Percentiles rank a stretch among this genome's conserved stretches.
These are phyloP conservation scores for Melaleuca alternifolia DNA, from an alignment of 345 rosid species.

Conservation along the genomic window DNA sequence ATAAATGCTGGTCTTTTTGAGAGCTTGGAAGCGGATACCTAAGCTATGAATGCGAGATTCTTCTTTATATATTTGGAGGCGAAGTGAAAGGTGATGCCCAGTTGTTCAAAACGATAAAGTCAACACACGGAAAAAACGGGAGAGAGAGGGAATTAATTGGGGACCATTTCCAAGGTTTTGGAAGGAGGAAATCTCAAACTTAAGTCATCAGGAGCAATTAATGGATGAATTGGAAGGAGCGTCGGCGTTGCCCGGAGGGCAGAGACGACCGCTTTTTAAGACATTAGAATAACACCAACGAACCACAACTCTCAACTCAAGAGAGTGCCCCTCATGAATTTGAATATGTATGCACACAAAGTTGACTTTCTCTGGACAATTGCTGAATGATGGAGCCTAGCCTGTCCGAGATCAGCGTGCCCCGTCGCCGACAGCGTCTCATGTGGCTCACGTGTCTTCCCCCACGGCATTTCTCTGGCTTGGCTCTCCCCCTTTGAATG, in stretches of 20 bases:
- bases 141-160: neutral
- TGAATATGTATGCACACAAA: neutral
- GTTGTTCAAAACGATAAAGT: neutral
- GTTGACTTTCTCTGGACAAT: neutral
- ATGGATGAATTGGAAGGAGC: neutral
- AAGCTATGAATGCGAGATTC: neutral
- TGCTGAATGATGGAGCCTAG: neutral
- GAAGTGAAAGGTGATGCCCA: neutral
- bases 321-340: neutral
- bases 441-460: neutral
- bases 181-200: neutral
- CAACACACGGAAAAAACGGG: conserved; percentile 12
- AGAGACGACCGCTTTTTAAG: neutral
- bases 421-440: neutral
- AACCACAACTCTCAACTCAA: neutral
- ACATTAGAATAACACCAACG: neutral
- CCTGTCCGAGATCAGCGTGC: neutral
- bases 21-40: neutral
- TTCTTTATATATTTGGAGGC: neutral
- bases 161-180: conserved; percentile 7
- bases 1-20: neutral
- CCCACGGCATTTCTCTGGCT: neutral
- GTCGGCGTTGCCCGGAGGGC: neutral
- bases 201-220: neutral
- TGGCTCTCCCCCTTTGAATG: neutral